Base-by-base conservation (phyloP, 495 filamentous ascomycete species). In the Lepidopterella palustris region DNA sequence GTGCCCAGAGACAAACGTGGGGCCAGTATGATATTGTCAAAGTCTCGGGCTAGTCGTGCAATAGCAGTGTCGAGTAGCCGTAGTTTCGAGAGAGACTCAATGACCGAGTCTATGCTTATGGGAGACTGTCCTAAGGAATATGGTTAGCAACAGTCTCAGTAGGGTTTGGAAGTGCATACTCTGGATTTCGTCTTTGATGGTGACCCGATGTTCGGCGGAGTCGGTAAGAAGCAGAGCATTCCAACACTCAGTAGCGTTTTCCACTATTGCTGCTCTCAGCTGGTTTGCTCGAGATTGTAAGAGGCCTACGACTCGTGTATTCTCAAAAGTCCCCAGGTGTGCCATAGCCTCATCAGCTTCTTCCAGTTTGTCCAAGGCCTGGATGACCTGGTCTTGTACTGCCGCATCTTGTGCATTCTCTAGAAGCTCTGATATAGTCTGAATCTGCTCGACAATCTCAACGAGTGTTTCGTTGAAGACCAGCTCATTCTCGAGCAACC, bases 401-500 rank as follows among this genome's bases (percentile, higher is more conserved):
- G 68, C 70, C 24, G 68, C 70, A 48, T 74, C 66, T 52, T 73
- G 68, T 6, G 69, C 68, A 4, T 56, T 50, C 39, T 73, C 70
- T 49, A 80, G 58, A 5, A 64, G 47, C 25, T 70, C 72, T 55
- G 79, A 78, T 21, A 84, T 79, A 10, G 68, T 67, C 48, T 75
- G 79, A 18, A 93, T 79, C 28, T 79, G 76, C 64, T 79, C 78
- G 42, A 96, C 72, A 1, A 84, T 81, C 42, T 75, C 74, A 20
- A 79, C 73, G 23, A 97, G 77, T 40, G 82, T 82, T 58, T 83
- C 72, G 63, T 88, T 95, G 75, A 91, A 97, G 45, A 77, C 77
- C 15, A 88, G 77, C 72, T 97, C 92, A 28, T 79, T 86, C 61
- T 81, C 76, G 11, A 97, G 76, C 59, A 97, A 82, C 15, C 75